A percentile compares a stretch with the other conserved stretches of the same genome.
Conservation (phyloP, 2,329 filamentous ascomycete species). For the Albifimbria verrucaria region DNA sequence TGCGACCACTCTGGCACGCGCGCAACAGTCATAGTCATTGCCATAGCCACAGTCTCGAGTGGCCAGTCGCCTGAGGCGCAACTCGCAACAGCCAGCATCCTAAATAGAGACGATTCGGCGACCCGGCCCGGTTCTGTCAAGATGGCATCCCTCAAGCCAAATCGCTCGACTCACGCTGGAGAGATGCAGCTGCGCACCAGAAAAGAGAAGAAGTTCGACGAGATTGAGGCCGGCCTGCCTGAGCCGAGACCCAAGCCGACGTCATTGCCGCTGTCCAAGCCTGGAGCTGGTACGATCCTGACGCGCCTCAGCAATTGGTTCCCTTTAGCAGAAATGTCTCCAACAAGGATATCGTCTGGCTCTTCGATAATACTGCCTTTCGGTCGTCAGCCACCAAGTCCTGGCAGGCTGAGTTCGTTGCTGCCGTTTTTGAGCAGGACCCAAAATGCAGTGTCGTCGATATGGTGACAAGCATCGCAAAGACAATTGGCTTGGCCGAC, state of each 20-base stretch:
- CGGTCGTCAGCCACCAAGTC: constrained; percentile 41
- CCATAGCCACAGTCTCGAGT: too few relatives aligned
- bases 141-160: constrained; percentile 21
- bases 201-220: constrained; percentile 44
- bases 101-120: constrained; percentile 1
- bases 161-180: constrained; percentile 25
- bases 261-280: constrained; percentile 20
- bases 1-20: neutral
- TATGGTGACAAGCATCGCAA: constrained; percentile 66
- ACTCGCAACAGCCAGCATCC: neutral
- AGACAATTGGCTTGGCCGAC: constrained; percentile 63
- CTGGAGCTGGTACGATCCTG: constrained; percentile 35
- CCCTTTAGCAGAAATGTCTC: constrained; percentile 57
- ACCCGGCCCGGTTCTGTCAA: constrained; percentile 8
- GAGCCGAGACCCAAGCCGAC: constrained; percentile 23
- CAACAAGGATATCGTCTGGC: constrained; percentile 73
- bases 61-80: neutral
- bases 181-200: constrained; percentile 51
- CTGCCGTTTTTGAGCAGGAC: constrained; percentile 74
- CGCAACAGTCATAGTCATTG: neutral
- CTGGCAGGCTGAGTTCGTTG: constrained; percentile 83
- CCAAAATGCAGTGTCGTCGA: constrained; percentile 65
- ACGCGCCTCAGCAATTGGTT: constrained; percentile 51
- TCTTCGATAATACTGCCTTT: constrained; percentile 87
- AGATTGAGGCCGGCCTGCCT: constrained; percentile 46